A percentile compares a stretch with the other conserved stretches of the same genome.
Conservation (phyloP, 768 basidiomycete species). For the Dendrothele bispora region DNA sequence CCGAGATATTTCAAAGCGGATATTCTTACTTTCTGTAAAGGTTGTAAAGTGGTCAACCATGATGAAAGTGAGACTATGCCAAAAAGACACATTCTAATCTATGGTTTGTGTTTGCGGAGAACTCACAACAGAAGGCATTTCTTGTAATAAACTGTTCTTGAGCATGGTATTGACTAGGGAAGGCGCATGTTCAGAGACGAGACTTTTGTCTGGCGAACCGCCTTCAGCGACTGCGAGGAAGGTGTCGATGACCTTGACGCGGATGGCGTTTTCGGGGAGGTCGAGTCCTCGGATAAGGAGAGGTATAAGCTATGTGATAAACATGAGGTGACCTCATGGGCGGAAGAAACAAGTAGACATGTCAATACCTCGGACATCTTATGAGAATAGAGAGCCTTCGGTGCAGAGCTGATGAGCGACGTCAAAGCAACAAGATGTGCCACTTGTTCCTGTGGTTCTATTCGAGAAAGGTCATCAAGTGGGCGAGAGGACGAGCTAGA, state of each 20-base stretch:
- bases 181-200: constrained; percentile 67
- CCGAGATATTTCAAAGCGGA: constrained; percentile 76
- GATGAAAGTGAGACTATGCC: background rate
- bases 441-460: constrained; percentile 55
- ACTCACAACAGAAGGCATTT: constrained; percentile 58
- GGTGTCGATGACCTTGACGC: constrained; percentile 78
- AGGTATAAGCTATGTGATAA: constrained; percentile 72
- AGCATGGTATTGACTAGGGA: constrained; percentile 74
- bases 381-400: constrained; percentile 69
- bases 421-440: constrained; percentile 84
- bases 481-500: background rate
- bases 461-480: background rate
- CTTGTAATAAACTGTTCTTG: constrained; percentile 51
- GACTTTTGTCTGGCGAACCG: constrained; percentile 43
- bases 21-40: constrained; percentile 72
- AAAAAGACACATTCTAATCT: no score
- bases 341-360: no score
- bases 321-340: background rate
- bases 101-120: no score
- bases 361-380: constrained; percentile 58
- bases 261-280: constrained; percentile 69
- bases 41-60: background rate
- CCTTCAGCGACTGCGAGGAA: constrained; percentile 70
- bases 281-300: constrained; percentile 84
- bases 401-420: constrained; percentile 76